Percentiles rank a stretch among this genome's conserved stretches.
Conservation (phyloP, 495 filamentous ascomycete species). For the Mycothermus thermophilus region DNA sequence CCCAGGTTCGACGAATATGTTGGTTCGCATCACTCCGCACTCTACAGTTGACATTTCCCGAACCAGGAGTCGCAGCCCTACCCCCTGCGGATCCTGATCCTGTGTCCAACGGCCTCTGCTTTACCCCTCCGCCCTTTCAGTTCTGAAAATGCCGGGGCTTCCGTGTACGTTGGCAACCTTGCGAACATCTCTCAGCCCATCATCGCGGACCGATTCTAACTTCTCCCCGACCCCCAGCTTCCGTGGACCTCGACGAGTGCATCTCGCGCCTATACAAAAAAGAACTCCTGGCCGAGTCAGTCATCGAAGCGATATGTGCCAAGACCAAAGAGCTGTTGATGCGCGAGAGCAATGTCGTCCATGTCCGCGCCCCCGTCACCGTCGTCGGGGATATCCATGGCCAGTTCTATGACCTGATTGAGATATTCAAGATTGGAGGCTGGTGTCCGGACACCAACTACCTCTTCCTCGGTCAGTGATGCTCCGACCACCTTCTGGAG, state of each 20-base stretch:
- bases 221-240: too few relatives aligned
- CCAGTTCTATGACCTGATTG: slow-evolving; percentile 95
- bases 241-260: slow-evolving; percentile 95
- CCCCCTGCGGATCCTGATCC: slow-evolving; percentile 12
- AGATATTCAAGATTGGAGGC: slow-evolving; percentile 97
- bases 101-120: neutral
- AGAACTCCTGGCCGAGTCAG: slow-evolving; percentile 89
- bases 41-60: slow-evolving; percentile 21
- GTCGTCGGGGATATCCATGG: slow-evolving; percentile 98
- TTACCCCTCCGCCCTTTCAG: neutral
- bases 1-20: slow-evolving; percentile 19
- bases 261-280: slow-evolving; percentile 92
- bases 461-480: slow-evolving; percentile 72
- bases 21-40: slow-evolving; percentile 15
- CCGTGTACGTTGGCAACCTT: slow-evolving; percentile 46
- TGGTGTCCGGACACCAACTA: slow-evolving; percentile 97
- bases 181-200: neutral
- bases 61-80: slow-evolving; percentile 16
- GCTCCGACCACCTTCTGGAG: too few relatives aligned
- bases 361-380: slow-evolving; percentile 91
- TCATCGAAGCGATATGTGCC: slow-evolving; percentile 97
- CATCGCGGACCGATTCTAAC: too few relatives aligned
- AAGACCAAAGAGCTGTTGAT: slow-evolving; percentile 97
- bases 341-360: slow-evolving; percentile 99
- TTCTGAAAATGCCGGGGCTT: slow-evolving; percentile 66